phyloP scores from a whole-genome alignment of 148 eudicot species.

The Dianthus caryophyllus region DNA sequence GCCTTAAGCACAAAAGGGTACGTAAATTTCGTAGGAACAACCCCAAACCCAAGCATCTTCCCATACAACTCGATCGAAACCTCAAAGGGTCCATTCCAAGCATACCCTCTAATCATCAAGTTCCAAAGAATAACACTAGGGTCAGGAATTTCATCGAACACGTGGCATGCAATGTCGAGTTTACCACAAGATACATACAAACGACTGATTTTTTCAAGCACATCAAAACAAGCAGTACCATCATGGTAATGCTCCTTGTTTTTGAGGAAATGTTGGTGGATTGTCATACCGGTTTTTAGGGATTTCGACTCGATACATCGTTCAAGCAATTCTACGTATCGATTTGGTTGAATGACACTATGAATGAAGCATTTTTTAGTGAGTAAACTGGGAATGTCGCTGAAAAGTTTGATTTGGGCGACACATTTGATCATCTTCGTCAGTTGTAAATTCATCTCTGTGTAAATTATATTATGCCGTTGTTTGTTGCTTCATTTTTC shows the following conservation, averaged over 20 bases:
- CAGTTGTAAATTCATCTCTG: not conserved
- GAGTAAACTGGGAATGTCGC: not conserved
- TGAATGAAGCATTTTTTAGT: conserved; percentile 3
- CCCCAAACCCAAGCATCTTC: conserved; percentile 46
- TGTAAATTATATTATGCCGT: not conserved
- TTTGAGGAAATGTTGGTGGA: conserved; percentile 62
- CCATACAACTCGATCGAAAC: conserved; percentile 55
- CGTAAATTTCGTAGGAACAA: conserved; percentile 59
- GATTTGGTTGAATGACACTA: conserved; percentile 14
- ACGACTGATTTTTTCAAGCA: conserved; percentile 52
- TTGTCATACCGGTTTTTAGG: conserved; percentile 36
- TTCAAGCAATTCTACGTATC: conserved; percentile 25
- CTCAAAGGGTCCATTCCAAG: conserved; percentile 77
- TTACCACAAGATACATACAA: conserved; percentile 46
- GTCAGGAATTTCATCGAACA: conserved; percentile 55
- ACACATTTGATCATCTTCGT: conserved; percentile 16
- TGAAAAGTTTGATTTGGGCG: conserved; percentile 5
- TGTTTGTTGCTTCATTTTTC: conserved; percentile 5
- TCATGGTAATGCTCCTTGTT: conserved; percentile 10
- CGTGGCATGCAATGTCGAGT: conserved; percentile 43
- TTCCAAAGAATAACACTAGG: conserved; percentile 63
- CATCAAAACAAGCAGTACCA: conserved; percentile 5
- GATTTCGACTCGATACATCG: conserved; percentile 40
- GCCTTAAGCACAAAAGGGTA: conserved; percentile 86
- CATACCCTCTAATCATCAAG: conserved; percentile 75